phyloP scores from a whole-genome alignment of 306 rosid genomes.

The Rubus idaeus region DNA sequence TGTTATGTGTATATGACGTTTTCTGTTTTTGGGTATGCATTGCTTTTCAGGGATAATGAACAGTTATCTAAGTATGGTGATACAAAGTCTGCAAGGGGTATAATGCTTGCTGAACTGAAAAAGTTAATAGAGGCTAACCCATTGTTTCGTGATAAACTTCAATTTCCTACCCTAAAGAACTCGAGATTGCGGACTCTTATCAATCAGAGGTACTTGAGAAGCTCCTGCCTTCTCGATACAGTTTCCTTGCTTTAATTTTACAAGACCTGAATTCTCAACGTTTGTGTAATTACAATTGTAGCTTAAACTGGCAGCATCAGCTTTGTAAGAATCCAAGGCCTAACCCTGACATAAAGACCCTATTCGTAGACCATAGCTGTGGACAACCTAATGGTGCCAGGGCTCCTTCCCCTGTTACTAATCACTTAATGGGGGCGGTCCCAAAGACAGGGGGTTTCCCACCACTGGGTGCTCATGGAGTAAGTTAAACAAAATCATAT shows the following conservation, averaged over 20 bases:
- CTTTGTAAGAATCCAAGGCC: slow-evolving; percentile 98
- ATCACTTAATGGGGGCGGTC: slow-evolving; percentile 87
- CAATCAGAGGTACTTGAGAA: slow-evolving; percentile 77
- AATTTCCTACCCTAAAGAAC: slow-evolving; percentile 91
- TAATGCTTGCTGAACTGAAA: slow-evolving; percentile 96
- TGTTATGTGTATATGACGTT: slow-evolving; percentile 2
- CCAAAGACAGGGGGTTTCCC: slow-evolving; percentile 95
- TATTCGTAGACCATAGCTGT: slow-evolving; percentile 95
- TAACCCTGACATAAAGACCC: slow-evolving; percentile 97
- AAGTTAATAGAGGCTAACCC: slow-evolving; percentile 98
- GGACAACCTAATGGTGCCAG: slow-evolving; percentile 99
- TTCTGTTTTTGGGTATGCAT: slow-evolving; percentile 9
- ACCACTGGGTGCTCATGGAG: slow-evolving; percentile 91
- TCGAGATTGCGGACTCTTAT: slow-evolving; percentile 95
- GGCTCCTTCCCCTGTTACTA: slow-evolving; percentile 99
- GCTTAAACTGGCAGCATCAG: slow-evolving; percentile 99
- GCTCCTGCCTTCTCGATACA: slow-evolving; percentile 7
- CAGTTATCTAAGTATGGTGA: slow-evolving; percentile 99
- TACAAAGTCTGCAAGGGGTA: slow-evolving; percentile 96
- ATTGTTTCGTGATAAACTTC: slow-evolving; percentile 96
- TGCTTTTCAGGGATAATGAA: slow-evolving; percentile 82
- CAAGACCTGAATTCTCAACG: slow-evolving; percentile 12
- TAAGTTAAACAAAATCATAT: slow-evolving; percentile 44
- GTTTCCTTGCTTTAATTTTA: slow-evolving; percentile 10
- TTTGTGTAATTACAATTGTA: slow-evolving; percentile 41